Evolutionary conservation across 805 yeast species (phyloP), one percentile per base, ranked within the genome.

Genomic region (Myxozyma neotropica): DNA sequence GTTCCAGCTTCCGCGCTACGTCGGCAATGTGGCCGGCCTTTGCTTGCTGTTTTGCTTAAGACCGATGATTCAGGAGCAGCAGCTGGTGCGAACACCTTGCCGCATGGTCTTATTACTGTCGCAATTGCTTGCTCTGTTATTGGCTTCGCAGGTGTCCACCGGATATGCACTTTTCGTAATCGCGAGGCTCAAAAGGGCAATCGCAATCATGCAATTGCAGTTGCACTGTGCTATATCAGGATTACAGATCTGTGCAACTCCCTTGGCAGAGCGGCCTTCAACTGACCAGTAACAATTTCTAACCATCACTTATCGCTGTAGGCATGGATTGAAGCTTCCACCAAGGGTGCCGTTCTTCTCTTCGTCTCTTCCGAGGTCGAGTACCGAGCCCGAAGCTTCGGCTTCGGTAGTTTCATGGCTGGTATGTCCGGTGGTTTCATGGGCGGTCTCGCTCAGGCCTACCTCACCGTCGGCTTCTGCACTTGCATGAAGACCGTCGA

Each of bases 401-500:
- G 96, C 53, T 80, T 83, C 61, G 81, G 79, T 58, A 83, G 87
- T 64, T 91, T 94, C 69, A 79, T 84, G 31, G 82, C 94, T 13
- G 99, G 99, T 73, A 91, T 94, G 74, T 83, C 90, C 58, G 98
- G 98, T 71, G 99, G 99, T 81, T 84, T 94, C 74, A 72, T 87
- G 55, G 65, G 59, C 19, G 99, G 99, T 75, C 81, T 94, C 61
- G 96, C 94, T 7, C 99, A 94, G 79, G 95, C 97, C 12, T 94
- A 94, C 72, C 80, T 91, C 64, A 91, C 98, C 4, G 78, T 62
- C 42, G 65, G 99, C 6, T 92, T 94, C 82, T 90, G 97, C 76
- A 94, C 99, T 0, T 93, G 97, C 78, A 94, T 94, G 97, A 94
- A 94, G 77, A 94, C 99, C 0, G 98, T 92, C 47, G 99, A 94